Evolutionary conservation across 208 protist genomes (phyloP).

Genomic region (Spongospora subterranea): DNA sequence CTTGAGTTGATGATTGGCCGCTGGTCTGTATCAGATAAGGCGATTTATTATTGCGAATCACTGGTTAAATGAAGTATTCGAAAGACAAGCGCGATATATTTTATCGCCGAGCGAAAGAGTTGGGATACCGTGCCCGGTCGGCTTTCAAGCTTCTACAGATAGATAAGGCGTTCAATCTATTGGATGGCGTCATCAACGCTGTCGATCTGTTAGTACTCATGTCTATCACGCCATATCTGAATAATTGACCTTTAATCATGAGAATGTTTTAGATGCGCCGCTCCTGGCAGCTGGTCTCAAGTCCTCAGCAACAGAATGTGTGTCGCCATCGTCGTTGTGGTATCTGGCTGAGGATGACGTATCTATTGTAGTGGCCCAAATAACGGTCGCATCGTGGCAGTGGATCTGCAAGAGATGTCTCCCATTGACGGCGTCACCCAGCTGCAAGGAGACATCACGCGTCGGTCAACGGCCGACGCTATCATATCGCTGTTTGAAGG

Average conservation of each 20-base stretch:
- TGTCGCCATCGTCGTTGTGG: not conserved
- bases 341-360: not conserved
- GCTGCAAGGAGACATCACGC: constrained; percentile 85
- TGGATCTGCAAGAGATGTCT: constrained; percentile 93
- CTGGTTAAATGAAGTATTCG: constrained; percentile 32
- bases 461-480: constrained; percentile 81
- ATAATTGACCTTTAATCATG: not conserved
- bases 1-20: no score
- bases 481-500: constrained; percentile 90
- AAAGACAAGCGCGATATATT: constrained; percentile 98
- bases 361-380: constrained; percentile 3
- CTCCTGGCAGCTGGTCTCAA: constrained; percentile 81
- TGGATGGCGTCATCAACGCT: constrained; percentile 85
- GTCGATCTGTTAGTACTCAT: constrained; percentile 99
- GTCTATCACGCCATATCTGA: constrained; percentile 63
- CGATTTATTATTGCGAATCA: no score
- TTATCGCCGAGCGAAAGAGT: constrained; percentile 99
- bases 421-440: constrained; percentile 89
- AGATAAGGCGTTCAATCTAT: constrained; percentile 94
- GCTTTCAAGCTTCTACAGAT: constrained; percentile 99
- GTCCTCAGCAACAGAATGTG: constrained; percentile 77
- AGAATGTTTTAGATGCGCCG: constrained; percentile 59
- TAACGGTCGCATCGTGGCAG: constrained; percentile 76
- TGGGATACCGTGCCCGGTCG: constrained; percentile 92
- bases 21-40: no score